phyloP scores from a whole-genome alignment of 73 alveolate species.

The Uronychia setigera region DNA sequence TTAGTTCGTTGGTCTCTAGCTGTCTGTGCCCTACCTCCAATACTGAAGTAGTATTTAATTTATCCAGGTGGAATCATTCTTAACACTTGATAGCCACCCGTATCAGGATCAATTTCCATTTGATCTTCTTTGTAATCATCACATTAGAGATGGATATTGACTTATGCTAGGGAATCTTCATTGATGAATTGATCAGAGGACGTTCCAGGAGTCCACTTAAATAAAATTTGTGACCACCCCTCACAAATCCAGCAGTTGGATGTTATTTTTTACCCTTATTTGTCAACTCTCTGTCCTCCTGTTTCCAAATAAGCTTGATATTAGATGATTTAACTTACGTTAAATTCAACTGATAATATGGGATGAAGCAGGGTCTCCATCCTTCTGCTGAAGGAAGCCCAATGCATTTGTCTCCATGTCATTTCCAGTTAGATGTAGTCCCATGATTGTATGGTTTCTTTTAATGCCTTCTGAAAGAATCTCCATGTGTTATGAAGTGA shows the following conservation, averaged over 20 bases:
- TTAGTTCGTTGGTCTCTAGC: neutral
- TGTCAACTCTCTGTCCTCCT: conserved; percentile 4
- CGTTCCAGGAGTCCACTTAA: conserved; percentile 19
- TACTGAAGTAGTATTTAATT: conserved; percentile 67
- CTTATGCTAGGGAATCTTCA: conserved; percentile 51
- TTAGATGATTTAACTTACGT: too few species aligned
- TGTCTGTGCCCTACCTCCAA: conserved; percentile 20
- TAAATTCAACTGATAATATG: conserved; percentile 59
- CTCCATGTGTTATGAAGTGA: conserved; percentile 4
- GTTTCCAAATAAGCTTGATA: too few species aligned
- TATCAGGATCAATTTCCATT: conserved; percentile 50
- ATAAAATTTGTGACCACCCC: conserved; percentile 80
- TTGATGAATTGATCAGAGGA: conserved; percentile 34
- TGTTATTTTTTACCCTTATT: conserved; percentile 18
- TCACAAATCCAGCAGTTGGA: conserved; percentile 94
- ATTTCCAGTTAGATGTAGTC: conserved; percentile 89
- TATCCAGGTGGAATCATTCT: conserved; percentile 87
- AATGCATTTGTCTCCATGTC: conserved; percentile 76
- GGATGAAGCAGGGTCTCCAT: conserved; percentile 23
- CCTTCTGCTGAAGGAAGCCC: conserved; percentile 72
- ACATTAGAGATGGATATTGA: conserved; percentile 71
- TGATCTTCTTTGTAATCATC: conserved; percentile 73
- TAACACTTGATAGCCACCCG: conserved; percentile 48
- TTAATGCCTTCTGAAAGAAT: conserved; percentile 73
- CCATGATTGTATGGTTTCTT: conserved; percentile 83